A percentile compares a stretch with the other conserved stretches of the same genome.
Conservation (phyloP, 2,329 filamentous ascomycete species). For the Tolypocladium album region DNA sequence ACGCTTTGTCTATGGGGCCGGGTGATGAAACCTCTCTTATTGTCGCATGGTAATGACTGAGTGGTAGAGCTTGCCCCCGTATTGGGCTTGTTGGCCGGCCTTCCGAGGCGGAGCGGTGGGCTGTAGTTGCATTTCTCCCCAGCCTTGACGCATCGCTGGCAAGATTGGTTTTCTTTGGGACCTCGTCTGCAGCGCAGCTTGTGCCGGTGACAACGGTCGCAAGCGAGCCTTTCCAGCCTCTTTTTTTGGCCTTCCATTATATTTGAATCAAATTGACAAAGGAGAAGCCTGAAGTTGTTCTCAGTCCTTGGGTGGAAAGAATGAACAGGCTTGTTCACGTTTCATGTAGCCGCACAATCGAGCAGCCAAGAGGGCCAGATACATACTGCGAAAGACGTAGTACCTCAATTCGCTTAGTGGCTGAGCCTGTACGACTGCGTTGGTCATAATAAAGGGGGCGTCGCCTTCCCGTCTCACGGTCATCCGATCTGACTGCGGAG, state of each 20-base stretch:
- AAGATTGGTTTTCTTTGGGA: background rate
- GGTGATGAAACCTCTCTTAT: background rate
- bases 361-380: background rate
- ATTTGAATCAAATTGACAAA: background rate
- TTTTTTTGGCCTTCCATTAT: background rate
- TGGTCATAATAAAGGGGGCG: no score
- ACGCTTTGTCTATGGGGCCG: background rate
- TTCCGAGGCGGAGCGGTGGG: conserved; percentile 2
- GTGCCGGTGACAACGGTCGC: background rate
- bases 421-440: background rate
- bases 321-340: background rate
- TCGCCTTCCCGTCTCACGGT: no score
- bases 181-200: conserved; percentile 3
- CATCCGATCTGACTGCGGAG: background rate
- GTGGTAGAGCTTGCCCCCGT: background rate
- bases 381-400: background rate
- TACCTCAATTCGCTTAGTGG: background rate
- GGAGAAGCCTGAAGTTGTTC: background rate
- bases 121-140: conserved; percentile 3
- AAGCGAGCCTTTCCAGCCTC: background rate
- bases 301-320: background rate
- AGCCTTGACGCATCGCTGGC: conserved; percentile 4
- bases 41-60: background rate
- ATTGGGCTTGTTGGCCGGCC: background rate
- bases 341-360: background rate